phyloP scores from a whole-genome alignment of 495 filamentous ascomycete genomes.

The Pyronema omphalodes region DNA sequence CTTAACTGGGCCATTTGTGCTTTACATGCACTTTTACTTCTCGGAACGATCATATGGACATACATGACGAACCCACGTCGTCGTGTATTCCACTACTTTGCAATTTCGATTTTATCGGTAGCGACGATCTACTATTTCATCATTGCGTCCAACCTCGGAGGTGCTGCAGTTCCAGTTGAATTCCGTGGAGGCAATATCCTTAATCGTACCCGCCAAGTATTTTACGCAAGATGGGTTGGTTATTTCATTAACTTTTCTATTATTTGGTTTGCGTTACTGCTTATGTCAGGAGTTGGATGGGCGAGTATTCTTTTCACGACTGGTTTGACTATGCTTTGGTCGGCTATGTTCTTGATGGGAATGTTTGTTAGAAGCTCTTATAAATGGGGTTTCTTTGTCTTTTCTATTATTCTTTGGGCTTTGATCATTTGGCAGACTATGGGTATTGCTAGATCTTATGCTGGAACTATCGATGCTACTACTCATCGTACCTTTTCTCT shows the following conservation, averaged over 20 bases:
- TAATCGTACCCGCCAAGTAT: constrained; percentile 41
- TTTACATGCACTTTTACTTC: constrained; percentile 29
- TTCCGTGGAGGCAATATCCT: constrained; percentile 29
- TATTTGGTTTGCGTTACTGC: constrained; percentile 39
- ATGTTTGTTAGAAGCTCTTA: constrained; percentile 37
- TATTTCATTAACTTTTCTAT: constrained; percentile 29
- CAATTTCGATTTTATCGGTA: constrained; percentile 39
- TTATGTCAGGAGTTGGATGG: constrained; percentile 47
- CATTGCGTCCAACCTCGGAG: constrained; percentile 51
- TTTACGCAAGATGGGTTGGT: constrained; percentile 48
- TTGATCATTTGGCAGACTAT: constrained; percentile 40
- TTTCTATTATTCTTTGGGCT: constrained; percentile 40
- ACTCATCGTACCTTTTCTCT: constrained; percentile 34
- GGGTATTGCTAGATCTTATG: constrained; percentile 35
- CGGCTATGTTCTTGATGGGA: constrained; percentile 43
- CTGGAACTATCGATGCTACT: constrained; percentile 32
- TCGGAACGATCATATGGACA: constrained; percentile 29
- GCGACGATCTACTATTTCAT: constrained; percentile 49
- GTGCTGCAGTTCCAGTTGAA: constrained; percentile 40
- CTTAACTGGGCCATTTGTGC: constrained; percentile 40
- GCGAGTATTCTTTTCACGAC: constrained; percentile 44
- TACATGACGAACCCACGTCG: constrained; percentile 34
- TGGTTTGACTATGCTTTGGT: constrained; percentile 43
- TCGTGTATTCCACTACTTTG: constrained; percentile 54
- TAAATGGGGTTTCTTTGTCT: constrained; percentile 53